Evolutionary conservation across 2,329 filamentous ascomycete genomes (phyloP), one percentile per base, ranked within the genome.

Genomic region (Orbilia javanica): DNA sequence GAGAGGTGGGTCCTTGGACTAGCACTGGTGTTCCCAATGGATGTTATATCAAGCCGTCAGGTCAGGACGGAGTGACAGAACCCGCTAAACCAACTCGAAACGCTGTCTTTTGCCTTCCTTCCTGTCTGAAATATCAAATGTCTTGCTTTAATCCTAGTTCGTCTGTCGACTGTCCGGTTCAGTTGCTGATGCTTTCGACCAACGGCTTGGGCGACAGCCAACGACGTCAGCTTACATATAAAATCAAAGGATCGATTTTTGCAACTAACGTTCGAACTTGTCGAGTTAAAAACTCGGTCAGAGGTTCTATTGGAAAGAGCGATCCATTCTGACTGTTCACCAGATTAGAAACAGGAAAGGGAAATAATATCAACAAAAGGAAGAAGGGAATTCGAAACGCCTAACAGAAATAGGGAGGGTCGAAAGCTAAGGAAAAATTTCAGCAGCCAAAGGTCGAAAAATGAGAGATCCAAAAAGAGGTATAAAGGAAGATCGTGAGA

Each of bases 171-270:
- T 20, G 55, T 60, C 20, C 34, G 55, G 20, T 42, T 22, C 34
- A 73, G 69, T 66, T 65, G 48, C 42, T 50, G 60, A 57, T 55
- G 46, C 27, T 68, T 68, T 68, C 62, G 22, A 60, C 39, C 52
- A 68, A 18, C 34, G 52, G 25, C 31, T 69, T 76, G 55, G 57
- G 57, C 71, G 63, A 69, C 71, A 63, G 50, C 55, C 72, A 57
- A 69, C 72, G 55, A 69, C 72, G 72, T 76, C 72, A 76, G 72
- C 72, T 76, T 76, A 76, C 72, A 76, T 76, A 69, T 64, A 76
- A 69, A 69, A 57, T 69, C 64, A 60, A 63, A 57, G 44, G 71
- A 74, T 42, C 64, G 29, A 39, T 74, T 53, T n/a, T 62, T 74
- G 60, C 62, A 67, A 68, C 39, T 44, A 67, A 62, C 53, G 52